Evolutionary conservation across 1,284 basidiomycete genomes (phyloP), one percentile per base, ranked within the genome.

Genomic region (Malassezia nana): DNA sequence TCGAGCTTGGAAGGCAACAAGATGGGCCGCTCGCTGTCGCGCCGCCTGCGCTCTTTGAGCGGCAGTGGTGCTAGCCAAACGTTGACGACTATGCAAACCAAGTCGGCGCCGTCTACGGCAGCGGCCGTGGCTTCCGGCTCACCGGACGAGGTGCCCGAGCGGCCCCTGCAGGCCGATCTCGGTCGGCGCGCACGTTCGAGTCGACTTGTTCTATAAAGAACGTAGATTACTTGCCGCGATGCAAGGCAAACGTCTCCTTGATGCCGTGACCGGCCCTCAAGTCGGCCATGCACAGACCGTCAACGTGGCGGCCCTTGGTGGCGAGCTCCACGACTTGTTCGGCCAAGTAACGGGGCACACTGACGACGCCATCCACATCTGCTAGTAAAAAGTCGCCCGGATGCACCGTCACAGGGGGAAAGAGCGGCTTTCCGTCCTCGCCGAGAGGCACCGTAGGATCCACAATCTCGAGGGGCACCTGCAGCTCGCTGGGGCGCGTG

Each of bases 281-380:
- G 66, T 91, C 90, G 46, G 77, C 76, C 79, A 87, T 80, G 58
- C 87, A 89, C 59, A 77, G 79, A 20, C 78, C 83, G 74, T 95
- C 90, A 6, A 86, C 78, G 47, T 80, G 79, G 57, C 80, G 78
- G 8, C 82, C 84, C 63, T 81, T 80, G 16, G 68, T 64, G 15
- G 85, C 86, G 25, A 82, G 60, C 44, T 81, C 78, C 7, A 83
- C 65, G 2, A 88, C 87, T 58, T 82, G 74, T 15, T 77, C 76
- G 10, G 82, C 78, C 50, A 84, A 63, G 2, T 75, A 77, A 22
- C 74, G 76, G 0, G 87, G 84, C 15, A 94, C 81, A 63, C 84
- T 86, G 1, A 95, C 87, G 0, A 92, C 88, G 0, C 91, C 91
- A 69, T 95, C 87, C 52, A 84, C 79, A 70, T 96, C 91, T 13